Evolutionary conservation across 108 stramenopile genomes (phyloP), one percentile per base, ranked within the genome.

Genomic region (Pseudonitzschia pungens): DNA sequence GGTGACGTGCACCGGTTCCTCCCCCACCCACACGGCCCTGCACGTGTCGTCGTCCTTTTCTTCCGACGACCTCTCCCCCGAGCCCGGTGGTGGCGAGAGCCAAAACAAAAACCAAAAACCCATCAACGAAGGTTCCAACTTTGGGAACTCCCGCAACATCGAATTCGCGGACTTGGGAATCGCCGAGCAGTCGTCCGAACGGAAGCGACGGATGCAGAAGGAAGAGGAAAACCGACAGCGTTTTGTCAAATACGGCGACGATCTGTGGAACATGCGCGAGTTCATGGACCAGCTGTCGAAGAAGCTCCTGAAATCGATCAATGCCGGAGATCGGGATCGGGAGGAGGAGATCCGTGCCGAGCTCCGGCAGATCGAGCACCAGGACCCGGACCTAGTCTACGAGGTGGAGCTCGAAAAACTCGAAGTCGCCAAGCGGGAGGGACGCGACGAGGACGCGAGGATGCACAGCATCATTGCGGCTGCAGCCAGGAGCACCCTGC

Each of bases 321-420:
- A 59, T 15, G 16, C 55, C 27, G 82, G 73, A 29, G 51, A 53
- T 14, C 48, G 59, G 9, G 76, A 69, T 1, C 31, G 65, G 16
- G 77, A 79, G 56, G 21, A 76, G 27, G 32, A 75, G 1, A 71
- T 78, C 31, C 80, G 86, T n/a, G 29, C 70, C 63, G 29, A 81
- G 33, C 59, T 87, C 18, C 82, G 83, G 1, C 36, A 75, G 33
- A 55, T 72, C 10, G 86, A 83, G 72, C 15, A 59, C 26, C 59
- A 74, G 18, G 86, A 87, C 73, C 82, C 86, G 12, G 83, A 87
- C 32, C 55, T 84, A 9, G 77, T 84, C 3, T 87, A 87, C 76
- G 62, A 68, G 45, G 26, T 78, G 22, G 80, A 82, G 59, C 44
- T 83, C 12, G 66, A 71, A 44, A 57, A 65, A 16, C 58, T 79